Evolutionary conservation across 164 flowering plant genomes (phyloP), one percentile per base, ranked within the genome.

Genomic region (Chloranthus sessilifolius): DNA sequence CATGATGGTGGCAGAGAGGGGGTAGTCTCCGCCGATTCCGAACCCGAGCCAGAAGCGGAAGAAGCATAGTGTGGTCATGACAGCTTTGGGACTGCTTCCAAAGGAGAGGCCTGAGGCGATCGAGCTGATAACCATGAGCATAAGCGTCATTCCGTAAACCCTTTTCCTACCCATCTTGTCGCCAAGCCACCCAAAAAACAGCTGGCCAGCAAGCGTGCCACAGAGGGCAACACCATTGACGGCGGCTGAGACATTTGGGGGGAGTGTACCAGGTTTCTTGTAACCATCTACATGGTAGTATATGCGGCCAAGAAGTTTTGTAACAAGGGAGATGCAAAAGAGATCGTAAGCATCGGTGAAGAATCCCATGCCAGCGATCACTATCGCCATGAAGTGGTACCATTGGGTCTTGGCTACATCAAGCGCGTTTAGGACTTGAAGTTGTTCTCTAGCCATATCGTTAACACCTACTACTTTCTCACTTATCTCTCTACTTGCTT

Each of bases 31-130:
- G 11, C 89, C 95, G 20, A 87, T 75, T 10, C 95, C 95, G 38
- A 87, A 80, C 5, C 95, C 96, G 5, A 87, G 92, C 96, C 92
- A 87, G 72, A 87, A 87, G 1, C 96, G 61, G 60, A 84, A 87
- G 82, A 87, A 84, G 56, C 96, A 87, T 3, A 85, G 86, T 0
- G 94, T 88, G n/a, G 77, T 35, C 71, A 85, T 76, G 12, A 85
- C 90, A 2, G 79, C 40, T 24, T 74, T 77, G 0, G 94, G 66
- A 2, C 26, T 27, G 14, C 41, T 38, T 2, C 90, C 78, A 16
- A 82, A 76, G 11, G 96, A 88, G 11, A 88, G 84, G 1, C 88
- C 96, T 0, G 90, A 88, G 14, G 74, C 87, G 15, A 85, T 23
- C 1, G 90, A 85, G 60, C 76, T 66, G 0, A 77, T 5, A 1